Percentiles rank a stretch among this genome's conserved stretches.
Conservation (phyloP, 306 rosid species). For the Nissolia schottii region DNA sequence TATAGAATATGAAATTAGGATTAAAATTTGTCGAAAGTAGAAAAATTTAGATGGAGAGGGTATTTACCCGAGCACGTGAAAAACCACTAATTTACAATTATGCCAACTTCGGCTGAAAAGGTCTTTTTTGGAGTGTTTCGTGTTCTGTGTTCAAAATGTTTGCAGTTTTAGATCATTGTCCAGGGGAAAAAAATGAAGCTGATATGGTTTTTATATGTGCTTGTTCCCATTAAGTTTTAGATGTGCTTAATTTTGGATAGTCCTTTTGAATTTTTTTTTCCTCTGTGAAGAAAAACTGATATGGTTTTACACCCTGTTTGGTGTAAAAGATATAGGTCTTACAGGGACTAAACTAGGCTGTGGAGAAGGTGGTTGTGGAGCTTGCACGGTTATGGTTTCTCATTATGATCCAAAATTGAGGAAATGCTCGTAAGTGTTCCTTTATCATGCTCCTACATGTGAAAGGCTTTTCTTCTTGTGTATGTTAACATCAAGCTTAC, state of each 20-base stretch:
- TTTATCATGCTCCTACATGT: slow-evolving; percentile 17
- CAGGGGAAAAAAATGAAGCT: neutral
- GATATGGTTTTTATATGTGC: neutral
- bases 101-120: no score
- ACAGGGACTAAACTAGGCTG: slow-evolving; percentile 97
- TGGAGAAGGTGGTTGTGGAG: slow-evolving; percentile 99
- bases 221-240: no score
- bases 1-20: no score
- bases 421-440: slow-evolving; percentile 70
- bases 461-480: neutral
- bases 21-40: no score
- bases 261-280: slow-evolving; percentile 17
- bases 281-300: slow-evolving; percentile 17
- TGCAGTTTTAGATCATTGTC: neutral
- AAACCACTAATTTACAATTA: no score
- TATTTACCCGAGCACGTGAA: no score
- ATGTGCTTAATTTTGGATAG: slow-evolving; percentile 15
- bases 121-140: neutral
- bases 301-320: neutral
- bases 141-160: neutral
- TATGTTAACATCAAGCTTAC: slow-evolving; percentile 24
- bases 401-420: slow-evolving; percentile 45
- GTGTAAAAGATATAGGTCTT: slow-evolving; percentile 50
- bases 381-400: slow-evolving; percentile 97
- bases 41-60: no score